Evolutionary conservation across 345 rosid genomes (phyloP).

Genomic region (Aquilaria yunnanensis): DNA sequence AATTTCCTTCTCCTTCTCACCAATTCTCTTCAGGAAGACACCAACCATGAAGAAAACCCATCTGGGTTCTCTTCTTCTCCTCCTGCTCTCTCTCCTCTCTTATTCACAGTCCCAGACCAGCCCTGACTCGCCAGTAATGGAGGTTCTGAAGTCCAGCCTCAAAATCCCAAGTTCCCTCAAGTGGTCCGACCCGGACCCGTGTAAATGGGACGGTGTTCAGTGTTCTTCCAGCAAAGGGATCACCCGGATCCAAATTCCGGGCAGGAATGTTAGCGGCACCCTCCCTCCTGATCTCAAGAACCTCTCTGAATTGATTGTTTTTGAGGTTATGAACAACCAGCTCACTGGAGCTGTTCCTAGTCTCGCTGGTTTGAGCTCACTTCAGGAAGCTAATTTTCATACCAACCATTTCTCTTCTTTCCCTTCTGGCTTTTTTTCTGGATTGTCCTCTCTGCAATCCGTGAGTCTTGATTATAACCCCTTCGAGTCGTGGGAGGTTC

Average conservation of each 20-base stretch:
- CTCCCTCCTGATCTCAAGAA: slow-evolving; percentile 51
- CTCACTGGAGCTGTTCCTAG: slow-evolving; percentile 50
- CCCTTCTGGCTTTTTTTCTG: slow-evolving; percentile 52
- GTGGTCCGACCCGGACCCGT: slow-evolving; percentile 67
- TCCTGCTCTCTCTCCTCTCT: slow-evolving; percentile 12
- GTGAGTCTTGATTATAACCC: slow-evolving; percentile 42
- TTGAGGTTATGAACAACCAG: slow-evolving; percentile 48
- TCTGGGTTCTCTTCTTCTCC: slow-evolving; percentile 24
- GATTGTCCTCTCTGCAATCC: slow-evolving; percentile 35
- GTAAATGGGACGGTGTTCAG: slow-evolving; percentile 39
- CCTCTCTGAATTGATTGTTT: slow-evolving; percentile 28
- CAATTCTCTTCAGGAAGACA: neutral
- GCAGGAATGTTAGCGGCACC: slow-evolving; percentile 28
- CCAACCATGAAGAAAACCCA: slow-evolving; percentile 22
- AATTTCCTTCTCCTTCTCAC: slow-evolving; percentile 8
- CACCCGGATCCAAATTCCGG: slow-evolving; percentile 50
- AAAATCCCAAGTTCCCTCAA: slow-evolving; percentile 29
- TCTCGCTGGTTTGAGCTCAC: slow-evolving; percentile 36
- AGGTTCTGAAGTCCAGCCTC: slow-evolving; percentile 26
- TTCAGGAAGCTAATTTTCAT: slow-evolving; percentile 30
- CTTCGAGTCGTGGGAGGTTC: slow-evolving; percentile 46
- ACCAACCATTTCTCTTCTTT: slow-evolving; percentile 40
- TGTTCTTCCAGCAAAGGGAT: slow-evolving; percentile 37
- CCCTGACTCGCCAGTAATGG: slow-evolving; percentile 22
- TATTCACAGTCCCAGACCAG: slow-evolving; percentile 13